Base-by-base conservation (phyloP, 192 early-diverging fungal genomes). In the Podila epigama region DNA sequence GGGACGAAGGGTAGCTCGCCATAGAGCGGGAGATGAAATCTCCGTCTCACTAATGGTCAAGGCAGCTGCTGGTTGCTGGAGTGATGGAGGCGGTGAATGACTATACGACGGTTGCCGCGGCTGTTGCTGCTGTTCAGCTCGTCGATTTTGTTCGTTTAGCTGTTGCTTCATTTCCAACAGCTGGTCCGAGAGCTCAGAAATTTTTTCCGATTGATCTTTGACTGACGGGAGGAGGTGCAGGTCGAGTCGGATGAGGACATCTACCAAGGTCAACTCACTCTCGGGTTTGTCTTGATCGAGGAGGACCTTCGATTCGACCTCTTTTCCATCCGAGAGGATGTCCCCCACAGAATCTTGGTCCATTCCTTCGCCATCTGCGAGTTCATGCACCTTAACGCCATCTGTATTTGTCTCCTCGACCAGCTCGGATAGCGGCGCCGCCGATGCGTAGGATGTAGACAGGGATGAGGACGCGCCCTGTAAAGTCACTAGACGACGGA, bases 401-500 rank as follows among this genome's bases (percentile, higher is more conserved):
- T 15, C 33, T 12, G 11, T 42, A 0, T 18, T 25, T 3, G 42
- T 16, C 4, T 52, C 25, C 16, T 35, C 15, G 31, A 12, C 54
- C n/a, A 56, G 7, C 33, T 20, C 18, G 9, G 13, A 22, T 16
- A 2, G 16, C 2, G 51, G 39, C 13, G 15, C 29, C 6, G 16
- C 0, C 10, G 13, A n/a, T n/a, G n/a, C n/a, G n/a, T n/a, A n/a
- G n/a, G n/a, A n/a, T n/a, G n/a, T n/a, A n/a, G n/a, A n/a, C n/a
- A n/a, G n/a, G n/a, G n/a, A n/a, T n/a, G n/a, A n/a, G n/a, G n/a
- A 29, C 10, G 44, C 18, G 1, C 56, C 48, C 29, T 72, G 62
- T 2, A 72, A 36, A 32, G 56, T 25, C 1, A 40, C 65, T 2
- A 77, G 35, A 78, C 89, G 67, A 57, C 86, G 40, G 50, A 88